These are phyloP conservation scores for Epichloe aotearoae DNA, from an alignment of 2,329 filamentous ascomycete species.

Conservation along the genomic window DNA sequence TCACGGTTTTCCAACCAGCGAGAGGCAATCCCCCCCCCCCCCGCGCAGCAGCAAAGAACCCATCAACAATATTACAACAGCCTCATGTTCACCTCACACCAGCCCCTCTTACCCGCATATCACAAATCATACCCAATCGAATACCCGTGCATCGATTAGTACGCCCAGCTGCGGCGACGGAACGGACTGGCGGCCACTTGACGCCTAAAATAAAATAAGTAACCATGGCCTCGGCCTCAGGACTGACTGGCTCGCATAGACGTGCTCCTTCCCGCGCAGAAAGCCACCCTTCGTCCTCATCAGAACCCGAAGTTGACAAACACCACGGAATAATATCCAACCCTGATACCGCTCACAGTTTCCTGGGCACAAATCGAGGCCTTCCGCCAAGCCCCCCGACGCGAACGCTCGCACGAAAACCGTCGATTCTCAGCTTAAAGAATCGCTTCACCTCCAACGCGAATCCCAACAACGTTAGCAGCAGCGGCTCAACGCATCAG, in stretches of 20 bases:
- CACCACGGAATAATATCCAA: slow-evolving; percentile 15
- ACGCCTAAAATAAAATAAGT: background rate
- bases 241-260: slow-evolving; percentile 21
- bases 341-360: slow-evolving; percentile 29
- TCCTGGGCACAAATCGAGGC: slow-evolving; percentile 39
- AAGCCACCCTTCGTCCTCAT: slow-evolving; percentile 21
- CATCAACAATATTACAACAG: background rate
- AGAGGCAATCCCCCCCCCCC: background rate
- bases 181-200: background rate
- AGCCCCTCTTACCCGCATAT: background rate
- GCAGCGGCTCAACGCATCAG: slow-evolving; percentile 1
- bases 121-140: background rate
- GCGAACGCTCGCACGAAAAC: slow-evolving; percentile 27
- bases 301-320: slow-evolving; percentile 32
- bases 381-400: slow-evolving; percentile 33
- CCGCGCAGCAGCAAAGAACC: background rate
- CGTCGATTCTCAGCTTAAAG: slow-evolving; percentile 29
- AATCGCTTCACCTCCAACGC: slow-evolving; percentile 8
- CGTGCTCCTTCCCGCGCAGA: slow-evolving; percentile 13
- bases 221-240: slow-evolving; percentile 16
- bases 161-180: slow-evolving; percentile 1
- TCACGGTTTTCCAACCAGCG: background rate
- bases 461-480: background rate
- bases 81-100: background rate
- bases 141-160: background rate